Evolutionary conservation across 768 basidiomycete species (phyloP), one percentile per base, ranked within the genome.

Genomic region (Fomitopsis serialis): DNA sequence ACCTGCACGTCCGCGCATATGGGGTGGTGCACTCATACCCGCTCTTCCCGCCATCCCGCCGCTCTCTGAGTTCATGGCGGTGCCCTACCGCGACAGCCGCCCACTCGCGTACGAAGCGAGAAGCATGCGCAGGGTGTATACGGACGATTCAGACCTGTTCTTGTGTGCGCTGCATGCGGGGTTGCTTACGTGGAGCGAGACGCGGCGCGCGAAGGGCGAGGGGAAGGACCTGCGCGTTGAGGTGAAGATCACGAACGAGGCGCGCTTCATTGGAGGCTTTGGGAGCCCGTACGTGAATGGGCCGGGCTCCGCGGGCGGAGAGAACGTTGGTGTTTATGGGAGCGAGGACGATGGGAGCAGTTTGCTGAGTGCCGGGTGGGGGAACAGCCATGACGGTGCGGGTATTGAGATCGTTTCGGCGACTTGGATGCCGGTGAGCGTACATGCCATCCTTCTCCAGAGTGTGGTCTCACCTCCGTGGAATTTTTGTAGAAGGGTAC

Each of bases 351-450:
- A 68, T 54, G 54, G 72, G 59, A 65, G 61, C 58, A 42, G 62
- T 54, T 45, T 69, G 60, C 63, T 57, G 64, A 73, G 61, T 55
- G 83, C 80, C 9, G 80, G 80, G 0, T 89, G 88, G 89, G 87
- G 87, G n/a, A 81, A 78, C 58, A 82, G 84, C 2, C 89, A 89
- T 57, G 87, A 89, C 56, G 89, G 88, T 23, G 82, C 84, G 60
- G 86, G 83, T 23, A 77, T 89, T 60, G 89, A 89, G 71, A 77
- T 90, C 50, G 66, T 89, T 17, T 73, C 71, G 23, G 85, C 80
- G 17, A 74, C 80, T 58, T 82, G 87, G 63, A 76, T 81, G 45
- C 73, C 81, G 74, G 89, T 89, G 57, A 34, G 81, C 56, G 11
- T 27, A 11, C 11, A 50, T 53, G 11, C 22, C 34, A 4, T 40